Conservation (phyloP, 2,329 filamentous ascomycete genomes). For the Penicillium sp. region DNA sequence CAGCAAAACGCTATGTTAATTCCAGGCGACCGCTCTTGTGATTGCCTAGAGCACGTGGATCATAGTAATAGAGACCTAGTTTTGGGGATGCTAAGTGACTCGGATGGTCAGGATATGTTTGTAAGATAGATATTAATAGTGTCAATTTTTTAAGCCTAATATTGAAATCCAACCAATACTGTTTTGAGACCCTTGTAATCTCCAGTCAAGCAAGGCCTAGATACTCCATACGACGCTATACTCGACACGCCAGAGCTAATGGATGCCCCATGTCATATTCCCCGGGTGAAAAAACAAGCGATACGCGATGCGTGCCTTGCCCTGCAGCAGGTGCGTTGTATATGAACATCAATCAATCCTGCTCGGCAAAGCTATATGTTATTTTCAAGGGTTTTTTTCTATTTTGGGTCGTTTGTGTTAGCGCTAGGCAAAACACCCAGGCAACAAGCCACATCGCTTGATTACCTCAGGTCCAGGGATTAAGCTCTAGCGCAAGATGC, state of each 20-base stretch:
- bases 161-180: background rate
- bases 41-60: background rate
- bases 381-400: background rate
- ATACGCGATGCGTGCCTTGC: background rate
- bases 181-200: background rate
- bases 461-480: background rate
- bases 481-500: background rate
- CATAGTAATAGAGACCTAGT: background rate
- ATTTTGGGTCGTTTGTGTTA: background rate
- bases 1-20: background rate
- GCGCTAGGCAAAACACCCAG: background rate
- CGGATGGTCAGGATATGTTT: background rate
- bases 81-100: background rate
- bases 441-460: background rate
- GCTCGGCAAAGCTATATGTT: background rate
- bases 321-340: background rate
- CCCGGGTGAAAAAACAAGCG: background rate
- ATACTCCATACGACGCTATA: background rate
- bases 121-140: background rate
- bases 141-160: background rate
- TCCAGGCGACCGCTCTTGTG: background rate
- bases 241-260: background rate
- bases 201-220: background rate
- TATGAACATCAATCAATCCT: background rate
- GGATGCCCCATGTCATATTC: background rate